These are phyloP conservation scores for Claviceps sorghi DNA, from an alignment of 2,329 filamentous ascomycete genomes.

Conservation along the genomic window DNA sequence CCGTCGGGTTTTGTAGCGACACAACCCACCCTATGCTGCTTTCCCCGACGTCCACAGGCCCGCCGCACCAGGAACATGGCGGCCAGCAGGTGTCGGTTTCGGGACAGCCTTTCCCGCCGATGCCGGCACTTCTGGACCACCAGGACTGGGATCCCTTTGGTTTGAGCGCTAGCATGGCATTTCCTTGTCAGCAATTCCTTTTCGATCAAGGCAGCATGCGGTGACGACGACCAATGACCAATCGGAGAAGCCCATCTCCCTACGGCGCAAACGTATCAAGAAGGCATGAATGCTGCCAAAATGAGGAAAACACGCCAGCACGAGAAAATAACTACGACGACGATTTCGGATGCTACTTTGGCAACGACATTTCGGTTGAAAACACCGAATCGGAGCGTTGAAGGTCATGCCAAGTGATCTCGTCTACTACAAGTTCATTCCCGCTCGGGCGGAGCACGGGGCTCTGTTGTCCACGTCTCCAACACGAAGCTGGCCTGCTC, in stretches of 20 bases:
- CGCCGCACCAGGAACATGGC: constrained; percentile 22
- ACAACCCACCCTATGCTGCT: constrained; percentile 28
- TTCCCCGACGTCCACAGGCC: constrained; percentile 25
- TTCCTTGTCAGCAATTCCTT: constrained; percentile 68
- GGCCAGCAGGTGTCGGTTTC: constrained; percentile 18
- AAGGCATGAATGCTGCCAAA: neutral
- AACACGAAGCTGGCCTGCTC: neutral
- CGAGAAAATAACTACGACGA: neutral
- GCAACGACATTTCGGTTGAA: neutral
- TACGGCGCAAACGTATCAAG: neutral
- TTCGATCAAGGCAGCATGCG: constrained; percentile 49
- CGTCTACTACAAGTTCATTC: neutral
- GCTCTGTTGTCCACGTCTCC: neutral
- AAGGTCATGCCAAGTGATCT: neutral
- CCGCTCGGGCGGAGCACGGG: neutral
- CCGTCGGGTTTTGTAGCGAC: constrained; percentile 36
- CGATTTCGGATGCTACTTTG: neutral
- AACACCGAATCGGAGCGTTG: neutral
- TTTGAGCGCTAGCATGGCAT: constrained; percentile 87
- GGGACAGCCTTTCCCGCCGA: constrained; percentile 41
- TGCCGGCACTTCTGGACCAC: constrained; percentile 57
- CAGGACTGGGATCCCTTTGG: constrained; percentile 91
- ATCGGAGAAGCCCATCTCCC: neutral
- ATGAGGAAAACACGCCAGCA: neutral
- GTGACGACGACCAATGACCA: too few species aligned